Evolutionary conservation across 2,329 filamentous ascomycete genomes (phyloP), one percentile per base, ranked within the genome.

Genomic region (Cordyceps pruinosa): DNA sequence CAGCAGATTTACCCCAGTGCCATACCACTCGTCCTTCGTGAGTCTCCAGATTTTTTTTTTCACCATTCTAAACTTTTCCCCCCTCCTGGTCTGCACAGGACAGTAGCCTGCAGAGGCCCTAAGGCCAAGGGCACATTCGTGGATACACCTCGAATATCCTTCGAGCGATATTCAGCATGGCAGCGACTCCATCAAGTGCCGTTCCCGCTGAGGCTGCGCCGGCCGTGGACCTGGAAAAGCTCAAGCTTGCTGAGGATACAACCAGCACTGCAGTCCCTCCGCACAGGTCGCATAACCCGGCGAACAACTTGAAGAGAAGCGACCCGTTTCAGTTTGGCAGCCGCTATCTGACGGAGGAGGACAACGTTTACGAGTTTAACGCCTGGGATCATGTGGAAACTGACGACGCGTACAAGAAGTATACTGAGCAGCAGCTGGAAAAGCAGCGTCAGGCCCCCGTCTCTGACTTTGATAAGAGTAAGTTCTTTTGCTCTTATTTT

Each of bases 361-460:
- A 96, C 75, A 82, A 97, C 70, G 89, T 96, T 66, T 99, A 93
- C 75, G 88, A 95, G 71, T 96, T 94, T 83, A 99, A 99, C 72
- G 94, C 94, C 37, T 99, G 94, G 94, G 94, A 99, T 71, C 93
- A 99, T 70, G 94, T 97, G 69, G 87, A 93, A 73, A 91, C 91
- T 70, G 93, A 97, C 75, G 85, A 90, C 65, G 81, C 86, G 41
- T 97, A 96, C 79, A 86, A 87, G 68, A 84, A 88, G 68, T 96
- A 94, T 72, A 87, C 91, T 60, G 85, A 92, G 72, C 75, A 85
- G 68, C 94, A 97, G 75, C 93, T 89, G 69, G 82, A 83, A 47
- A 88, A 87, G 74, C 94, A 99, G 75, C 86, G 92, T 62, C 83
- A 87, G 66, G 81, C 88, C 60, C 93, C 92, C 57, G 94, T 97